Base-by-base conservation (phyloP, 176 grass and related monocot species). In the Zea luxurians region DNA sequence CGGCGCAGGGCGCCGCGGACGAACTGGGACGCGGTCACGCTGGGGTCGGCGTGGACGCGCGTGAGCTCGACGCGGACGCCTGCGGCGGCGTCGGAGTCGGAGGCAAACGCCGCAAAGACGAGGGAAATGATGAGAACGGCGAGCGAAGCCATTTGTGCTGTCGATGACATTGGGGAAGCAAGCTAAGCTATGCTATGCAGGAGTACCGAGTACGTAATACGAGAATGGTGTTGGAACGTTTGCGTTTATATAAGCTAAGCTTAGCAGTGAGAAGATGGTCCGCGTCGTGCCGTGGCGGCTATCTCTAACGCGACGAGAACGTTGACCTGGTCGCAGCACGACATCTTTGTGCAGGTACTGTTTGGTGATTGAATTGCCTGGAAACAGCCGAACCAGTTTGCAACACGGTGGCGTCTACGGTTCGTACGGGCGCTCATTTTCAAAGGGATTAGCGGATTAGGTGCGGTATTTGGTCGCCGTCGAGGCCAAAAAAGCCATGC, bases 21-120 rank as follows among this genome's bases (percentile, higher is more conserved):
- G 68, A 93, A 89, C 72, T 81, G 80, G 0, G 81, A 81, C 37
- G 78, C 47, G 41, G 80, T 81, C 61, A 87, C 63, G 41, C 76
- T 45, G 44, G 80, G 44, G 16, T 81, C 67, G 37, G 81, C 77
- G 87, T 87, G 77, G 38, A 93, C 5, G 76, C 85, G 90, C 16
- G 77, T 90, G 8, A 93, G 87, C 43, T 80, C 87, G 10, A 85
- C 80, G n/a, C 84, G 87, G 48, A 84, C 78, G 15, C 46, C 77
- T 17, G 59, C 75, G 37, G 74, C 77, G 21, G 70, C 77, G 1
- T 68, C 10, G 9, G 53, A 48, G 1, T 68, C 10, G 9, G 53
- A 48, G 43, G 68, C 64, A 38, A 84, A 12, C 7, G 52, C 5
- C 8, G 76, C 79, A 6, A 15, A 10, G 15, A 64, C 12, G 38